Conservation (phyloP, 768 basidiomycete genomes). For the Russula dissimulans region DNA sequence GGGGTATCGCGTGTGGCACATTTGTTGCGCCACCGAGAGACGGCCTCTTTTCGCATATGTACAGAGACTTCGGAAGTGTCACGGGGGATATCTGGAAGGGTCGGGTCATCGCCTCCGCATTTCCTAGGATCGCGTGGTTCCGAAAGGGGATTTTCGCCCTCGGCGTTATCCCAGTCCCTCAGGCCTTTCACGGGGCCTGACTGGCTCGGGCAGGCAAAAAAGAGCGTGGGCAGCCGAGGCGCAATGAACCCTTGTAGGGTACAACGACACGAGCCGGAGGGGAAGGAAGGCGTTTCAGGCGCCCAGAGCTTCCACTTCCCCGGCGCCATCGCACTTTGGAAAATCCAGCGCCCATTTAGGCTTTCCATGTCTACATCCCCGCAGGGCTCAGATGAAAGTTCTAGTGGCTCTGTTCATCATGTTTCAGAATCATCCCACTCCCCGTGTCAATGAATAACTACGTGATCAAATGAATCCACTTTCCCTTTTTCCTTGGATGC, state of each 20-base stretch:
- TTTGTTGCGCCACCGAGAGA: not conserved
- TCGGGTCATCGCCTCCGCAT: not conserved
- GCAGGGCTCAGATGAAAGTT: constrained; percentile 15
- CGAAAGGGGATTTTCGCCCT: not conserved
- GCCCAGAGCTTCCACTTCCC: constrained; percentile 7
- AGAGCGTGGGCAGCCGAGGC: not conserved
- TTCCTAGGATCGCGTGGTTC: not conserved
- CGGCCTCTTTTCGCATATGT: not conserved
- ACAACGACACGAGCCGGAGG: not conserved
- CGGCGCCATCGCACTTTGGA: constrained; percentile 14
- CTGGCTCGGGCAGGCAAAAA: not conserved
- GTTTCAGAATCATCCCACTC: constrained; percentile 17
- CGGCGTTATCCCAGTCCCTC: not conserved
- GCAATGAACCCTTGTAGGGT: constrained; percentile 8
- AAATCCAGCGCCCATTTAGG: constrained; percentile 18
- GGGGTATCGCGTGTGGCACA: not conserved
- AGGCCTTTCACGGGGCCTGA: not conserved
- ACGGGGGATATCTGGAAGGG: not conserved
- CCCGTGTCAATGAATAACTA: constrained; percentile 9
- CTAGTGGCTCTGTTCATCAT: constrained; percentile 18
- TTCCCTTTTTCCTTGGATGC: not conserved
- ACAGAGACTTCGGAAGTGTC: constrained; percentile 3
- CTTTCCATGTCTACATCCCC: constrained; percentile 16
- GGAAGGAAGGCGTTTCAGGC: constrained; percentile 9
- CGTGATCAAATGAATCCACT: constrained; percentile 9